Conservation (phyloP, 371 early-diverging fungal species). For the Rhizopus stolonifer region DNA sequence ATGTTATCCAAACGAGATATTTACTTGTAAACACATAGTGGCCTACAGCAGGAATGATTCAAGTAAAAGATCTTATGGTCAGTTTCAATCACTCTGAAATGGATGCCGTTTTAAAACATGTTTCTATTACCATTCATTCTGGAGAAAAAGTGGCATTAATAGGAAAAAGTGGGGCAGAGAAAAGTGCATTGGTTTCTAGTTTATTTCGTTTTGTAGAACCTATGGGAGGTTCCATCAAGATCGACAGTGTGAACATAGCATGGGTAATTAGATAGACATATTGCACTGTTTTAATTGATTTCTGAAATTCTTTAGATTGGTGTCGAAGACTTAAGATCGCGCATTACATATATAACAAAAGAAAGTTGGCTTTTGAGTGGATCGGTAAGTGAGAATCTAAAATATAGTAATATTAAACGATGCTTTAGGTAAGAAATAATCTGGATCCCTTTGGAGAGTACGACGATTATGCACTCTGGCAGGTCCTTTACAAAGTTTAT, state of each 20-base stretch:
- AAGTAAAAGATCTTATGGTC: slow-evolving; percentile 56
- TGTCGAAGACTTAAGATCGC: slow-evolving; percentile 65
- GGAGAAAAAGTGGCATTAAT: slow-evolving; percentile 74
- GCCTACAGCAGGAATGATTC: slow-evolving; percentile 73
- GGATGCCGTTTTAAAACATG: slow-evolving; percentile 56
- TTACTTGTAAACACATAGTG: slow-evolving; percentile 57
- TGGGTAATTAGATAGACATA: slow-evolving; percentile 30
- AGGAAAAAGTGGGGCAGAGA: slow-evolving; percentile 78
- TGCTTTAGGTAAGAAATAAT: slow-evolving; percentile 52
- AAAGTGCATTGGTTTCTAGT: slow-evolving; percentile 65
- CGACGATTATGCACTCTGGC: slow-evolving; percentile 82
- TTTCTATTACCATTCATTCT: slow-evolving; percentile 56
- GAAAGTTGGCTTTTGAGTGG: slow-evolving; percentile 82
- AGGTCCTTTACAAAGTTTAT: slow-evolving; percentile 67
- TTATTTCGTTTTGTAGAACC: slow-evolving; percentile 81
- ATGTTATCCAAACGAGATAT: no score
- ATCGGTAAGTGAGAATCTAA: no score
- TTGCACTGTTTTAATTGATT: not conserved
- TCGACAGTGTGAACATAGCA: slow-evolving; percentile 79
- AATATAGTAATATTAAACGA: no score
- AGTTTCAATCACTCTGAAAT: slow-evolving; percentile 56
- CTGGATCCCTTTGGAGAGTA: slow-evolving; percentile 81
- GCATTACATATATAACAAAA: slow-evolving; percentile 80
- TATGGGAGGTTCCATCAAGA: slow-evolving; percentile 60
- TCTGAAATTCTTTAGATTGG: slow-evolving; percentile 47